Percentiles rank a stretch among this genome's conserved stretches.
These are phyloP conservation scores for Phlebiopsis flavidoalba DNA, from an alignment of 768 basidiomycete genomes.

Conservation along the genomic window DNA sequence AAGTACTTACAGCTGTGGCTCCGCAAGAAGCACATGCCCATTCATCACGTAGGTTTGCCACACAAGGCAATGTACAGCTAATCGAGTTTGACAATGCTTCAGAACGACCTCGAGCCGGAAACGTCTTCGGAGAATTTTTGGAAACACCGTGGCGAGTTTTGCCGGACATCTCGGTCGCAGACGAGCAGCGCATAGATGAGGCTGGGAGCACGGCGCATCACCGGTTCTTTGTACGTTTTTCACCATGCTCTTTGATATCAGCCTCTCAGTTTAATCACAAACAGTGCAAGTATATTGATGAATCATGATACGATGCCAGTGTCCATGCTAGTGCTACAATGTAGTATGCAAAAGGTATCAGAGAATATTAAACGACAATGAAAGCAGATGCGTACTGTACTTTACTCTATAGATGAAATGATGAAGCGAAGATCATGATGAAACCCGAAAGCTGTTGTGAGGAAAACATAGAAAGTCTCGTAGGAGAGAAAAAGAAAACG, in stretches of 20 bases:
- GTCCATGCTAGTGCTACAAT: neutral
- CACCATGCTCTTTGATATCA: neutral
- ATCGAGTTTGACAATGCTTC: neutral
- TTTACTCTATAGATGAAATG: neutral
- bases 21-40: constrained; percentile 24
- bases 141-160: constrained; percentile 39
- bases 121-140: constrained; percentile 44
- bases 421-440: neutral
- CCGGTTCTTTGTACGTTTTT: constrained; percentile 21
- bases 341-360: neutral
- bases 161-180: constrained; percentile 24
- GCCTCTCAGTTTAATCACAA: neutral
- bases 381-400: neutral
- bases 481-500: neutral
- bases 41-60: constrained; percentile 25
- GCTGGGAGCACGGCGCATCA: constrained; percentile 25
- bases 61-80: neutral
- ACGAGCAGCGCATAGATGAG: constrained; percentile 23
- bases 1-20: constrained; percentile 29
- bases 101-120: constrained; percentile 38
- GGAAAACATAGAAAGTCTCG: too few relatives aligned
- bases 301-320: neutral
- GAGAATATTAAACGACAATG: neutral
- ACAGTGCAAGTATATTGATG: constrained; percentile 7
- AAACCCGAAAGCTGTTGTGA: neutral